phyloP scores from a whole-genome alignment of 2,329 filamentous ascomycete genomes.

The Celoporthe dispersa region DNA sequence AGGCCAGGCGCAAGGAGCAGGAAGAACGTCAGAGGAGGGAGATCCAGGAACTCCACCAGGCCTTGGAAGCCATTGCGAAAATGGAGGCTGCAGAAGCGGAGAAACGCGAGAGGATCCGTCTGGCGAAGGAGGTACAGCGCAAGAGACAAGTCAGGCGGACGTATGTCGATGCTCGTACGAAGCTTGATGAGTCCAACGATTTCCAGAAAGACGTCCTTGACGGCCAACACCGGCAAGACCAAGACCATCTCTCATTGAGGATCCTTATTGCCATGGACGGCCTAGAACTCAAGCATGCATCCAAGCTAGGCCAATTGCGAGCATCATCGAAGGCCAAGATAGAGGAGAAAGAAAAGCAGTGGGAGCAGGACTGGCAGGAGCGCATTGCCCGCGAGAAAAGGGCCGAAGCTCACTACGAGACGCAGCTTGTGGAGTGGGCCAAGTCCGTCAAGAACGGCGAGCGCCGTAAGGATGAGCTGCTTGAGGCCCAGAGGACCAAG shows the following conservation, averaged over 20 bases:
- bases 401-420: slow-evolving; percentile 50
- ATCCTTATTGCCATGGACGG: slow-evolving; percentile 35
- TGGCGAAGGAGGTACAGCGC: slow-evolving; percentile 43
- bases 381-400: slow-evolving; percentile 47
- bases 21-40: slow-evolving; percentile 40
- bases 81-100: slow-evolving; percentile 52
- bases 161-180: slow-evolving; percentile 43
- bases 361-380: slow-evolving; percentile 46
- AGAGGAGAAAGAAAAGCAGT: slow-evolving; percentile 39
- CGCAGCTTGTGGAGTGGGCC: slow-evolving; percentile 46
- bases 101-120: slow-evolving; percentile 45
- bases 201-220: slow-evolving; percentile 46
- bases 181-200: slow-evolving; percentile 47
- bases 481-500: slow-evolving; percentile 42
- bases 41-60: slow-evolving; percentile 43
- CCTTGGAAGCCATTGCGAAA: slow-evolving; percentile 52
- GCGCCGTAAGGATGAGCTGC: slow-evolving; percentile 38
- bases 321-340: slow-evolving; percentile 37
- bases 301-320: slow-evolving; percentile 39
- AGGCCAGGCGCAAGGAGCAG: slow-evolving; percentile 41
- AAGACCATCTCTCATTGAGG: slow-evolving; percentile 34
- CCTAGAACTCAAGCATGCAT: slow-evolving; percentile 41
- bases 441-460: slow-evolving; percentile 39
- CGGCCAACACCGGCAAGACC: slow-evolving; percentile 44
- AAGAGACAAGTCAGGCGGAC: slow-evolving; percentile 45